These are phyloP conservation scores for Exsudoporus frostii DNA, from an alignment of 768 basidiomycete species.

Conservation along the genomic window DNA sequence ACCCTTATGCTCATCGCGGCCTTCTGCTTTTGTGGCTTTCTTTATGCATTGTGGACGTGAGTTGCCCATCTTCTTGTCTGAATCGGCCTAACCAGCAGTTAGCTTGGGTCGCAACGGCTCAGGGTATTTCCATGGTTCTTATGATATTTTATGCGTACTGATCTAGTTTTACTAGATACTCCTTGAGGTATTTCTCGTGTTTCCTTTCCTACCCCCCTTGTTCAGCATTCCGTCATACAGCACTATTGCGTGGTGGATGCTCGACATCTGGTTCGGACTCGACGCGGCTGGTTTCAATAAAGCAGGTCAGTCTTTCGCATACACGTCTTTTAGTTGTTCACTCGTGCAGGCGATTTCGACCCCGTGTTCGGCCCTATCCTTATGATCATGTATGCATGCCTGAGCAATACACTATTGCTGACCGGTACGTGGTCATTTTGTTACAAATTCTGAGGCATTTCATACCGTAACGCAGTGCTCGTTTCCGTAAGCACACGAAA, in stretches of 20 bases:
- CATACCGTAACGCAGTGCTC: constrained; percentile 48
- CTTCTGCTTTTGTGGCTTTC: constrained; percentile 89
- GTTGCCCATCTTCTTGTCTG: constrained; percentile 32
- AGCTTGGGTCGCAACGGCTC: constrained; percentile 64
- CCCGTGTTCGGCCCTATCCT: constrained; percentile 87
- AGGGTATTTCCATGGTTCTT: constrained; percentile 35
- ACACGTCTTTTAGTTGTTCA: constrained; percentile 1
- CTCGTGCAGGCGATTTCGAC: constrained; percentile 65
- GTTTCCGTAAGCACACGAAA: constrained; percentile 58
- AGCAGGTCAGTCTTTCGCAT: constrained; percentile 54
- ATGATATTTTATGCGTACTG: neutral
- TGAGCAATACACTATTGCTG: constrained; percentile 89
- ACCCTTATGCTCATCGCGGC: constrained; percentile 81
- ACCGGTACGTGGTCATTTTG: constrained; percentile 57
- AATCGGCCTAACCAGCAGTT: constrained; percentile 6
- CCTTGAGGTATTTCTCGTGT: constrained; percentile 33
- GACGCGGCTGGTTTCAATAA: constrained; percentile 87
- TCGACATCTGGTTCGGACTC: constrained; percentile 92
- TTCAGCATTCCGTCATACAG: constrained; percentile 26
- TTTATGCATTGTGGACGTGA: constrained; percentile 92
- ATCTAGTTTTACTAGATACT: constrained; percentile 25
- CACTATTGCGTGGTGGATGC: constrained; percentile 91
- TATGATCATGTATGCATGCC: constrained; percentile 86
- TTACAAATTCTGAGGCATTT: neutral
- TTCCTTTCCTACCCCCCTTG: neutral